phyloP scores from a whole-genome alignment of 768 basidiomycete genomes.

The Rossbeevera mucosa region DNA sequence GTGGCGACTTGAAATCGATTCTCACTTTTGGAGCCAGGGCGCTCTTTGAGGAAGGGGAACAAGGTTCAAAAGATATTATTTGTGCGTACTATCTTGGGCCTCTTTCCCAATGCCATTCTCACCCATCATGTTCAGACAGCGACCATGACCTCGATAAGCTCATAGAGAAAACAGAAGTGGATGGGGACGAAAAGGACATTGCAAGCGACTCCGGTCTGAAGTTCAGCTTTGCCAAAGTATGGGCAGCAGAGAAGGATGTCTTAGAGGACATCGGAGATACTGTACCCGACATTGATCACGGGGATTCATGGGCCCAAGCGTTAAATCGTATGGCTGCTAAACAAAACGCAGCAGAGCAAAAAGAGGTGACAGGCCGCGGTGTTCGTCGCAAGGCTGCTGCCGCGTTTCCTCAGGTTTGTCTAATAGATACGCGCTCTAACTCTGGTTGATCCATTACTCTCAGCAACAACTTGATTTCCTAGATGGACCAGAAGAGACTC shows the following conservation, averaged over 20 bases:
- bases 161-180: constrained; percentile 79
- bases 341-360: constrained; percentile 39
- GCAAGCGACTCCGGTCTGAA: constrained; percentile 49
- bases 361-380: constrained; percentile 65
- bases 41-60: constrained; percentile 66
- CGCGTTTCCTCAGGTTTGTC: constrained; percentile 36
- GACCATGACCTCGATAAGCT: constrained; percentile 81
- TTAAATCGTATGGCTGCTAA: constrained; percentile 46
- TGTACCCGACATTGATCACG: constrained; percentile 42
- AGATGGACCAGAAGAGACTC: constrained; percentile 35
- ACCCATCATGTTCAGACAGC: constrained; percentile 45
- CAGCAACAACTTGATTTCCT: constrained; percentile 32
- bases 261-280: constrained; percentile 65
- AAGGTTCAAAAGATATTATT: constrained; percentile 56
- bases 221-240: constrained; percentile 90
- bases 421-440: not conserved
- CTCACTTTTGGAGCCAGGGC: constrained; percentile 85
- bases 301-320: constrained; percentile 80
- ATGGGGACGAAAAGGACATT: constrained; percentile 52
- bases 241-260: constrained; percentile 73
- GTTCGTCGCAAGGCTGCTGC: constrained; percentile 66
- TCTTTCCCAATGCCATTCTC: not conserved
- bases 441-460: not conserved
- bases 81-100: constrained; percentile 42
- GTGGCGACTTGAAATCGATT: constrained; percentile 83